A percentile compares a stretch with the other conserved stretches of the same genome.
These are phyloP conservation scores for Groenewaldozyma tartarivorans DNA, from an alignment of 805 yeast species.

Conservation along the genomic window DNA sequence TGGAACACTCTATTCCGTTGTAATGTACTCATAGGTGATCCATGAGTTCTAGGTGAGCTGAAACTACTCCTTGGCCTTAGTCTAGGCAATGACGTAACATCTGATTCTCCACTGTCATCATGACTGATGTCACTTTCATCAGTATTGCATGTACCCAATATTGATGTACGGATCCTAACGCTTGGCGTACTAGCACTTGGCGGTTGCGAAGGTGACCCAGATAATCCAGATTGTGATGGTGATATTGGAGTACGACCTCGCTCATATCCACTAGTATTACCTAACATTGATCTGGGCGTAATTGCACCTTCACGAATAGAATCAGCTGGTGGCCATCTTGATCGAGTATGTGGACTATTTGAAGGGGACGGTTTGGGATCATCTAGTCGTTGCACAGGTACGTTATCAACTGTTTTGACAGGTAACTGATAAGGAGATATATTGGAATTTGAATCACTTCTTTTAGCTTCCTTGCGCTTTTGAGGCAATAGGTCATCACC, in stretches of 20 bases:
- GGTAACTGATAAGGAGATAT: conserved; percentile 14
- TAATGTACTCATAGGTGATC: conserved; percentile 14
- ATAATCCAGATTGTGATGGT: neutral
- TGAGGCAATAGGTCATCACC: conserved; percentile 35
- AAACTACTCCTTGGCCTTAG: conserved; percentile 22
- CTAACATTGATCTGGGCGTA: neutral
- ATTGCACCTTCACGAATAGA: neutral
- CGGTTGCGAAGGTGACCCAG: no score
- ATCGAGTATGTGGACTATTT: neutral
- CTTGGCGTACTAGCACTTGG: neutral
- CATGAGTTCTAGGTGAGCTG: conserved; percentile 10
- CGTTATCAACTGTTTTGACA: conserved; percentile 2
- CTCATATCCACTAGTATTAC: neutral
- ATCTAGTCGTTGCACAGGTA: conserved; percentile 8
- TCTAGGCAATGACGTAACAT: conserved; percentile 25
- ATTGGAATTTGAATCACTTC: conserved; percentile 6
- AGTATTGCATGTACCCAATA: no score
- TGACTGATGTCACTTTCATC: conserved; percentile 3
- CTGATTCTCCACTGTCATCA: conserved; percentile 18
- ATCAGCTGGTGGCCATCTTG: conserved; percentile 1
- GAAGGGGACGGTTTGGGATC: conserved; percentile 4
- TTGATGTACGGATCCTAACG: neutral
- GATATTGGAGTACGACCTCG: neutral
- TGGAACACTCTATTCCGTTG: conserved; percentile 7
- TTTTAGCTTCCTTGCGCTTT: conserved; percentile 1